Percentiles rank a stretch among this genome's conserved stretches.
phyloP scores from a whole-genome alignment of 2,329 filamentous ascomycete genomes.

The Aspergillus sp. region DNA sequence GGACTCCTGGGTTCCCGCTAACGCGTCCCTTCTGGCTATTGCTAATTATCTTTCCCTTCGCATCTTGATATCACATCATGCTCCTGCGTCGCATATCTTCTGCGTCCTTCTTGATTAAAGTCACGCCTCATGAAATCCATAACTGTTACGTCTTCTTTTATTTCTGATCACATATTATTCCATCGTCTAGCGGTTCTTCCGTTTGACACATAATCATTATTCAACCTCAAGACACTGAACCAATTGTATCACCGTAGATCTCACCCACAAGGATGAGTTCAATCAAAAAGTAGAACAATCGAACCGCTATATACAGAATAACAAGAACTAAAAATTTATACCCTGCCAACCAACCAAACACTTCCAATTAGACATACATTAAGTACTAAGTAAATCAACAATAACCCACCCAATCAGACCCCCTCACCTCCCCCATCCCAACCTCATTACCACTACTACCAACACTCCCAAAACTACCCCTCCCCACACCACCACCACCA shows the following conservation, averaged over 20 bases:
- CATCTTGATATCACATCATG: slow-evolving; percentile 15
- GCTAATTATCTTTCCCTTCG: slow-evolving; percentile 10
- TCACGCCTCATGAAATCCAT: slow-evolving; percentile 43
- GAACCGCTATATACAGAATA: no score
- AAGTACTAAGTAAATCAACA: slow-evolving; percentile 7
- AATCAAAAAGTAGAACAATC: no score
- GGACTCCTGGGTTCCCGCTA: background rate
- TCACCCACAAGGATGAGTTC: background rate
- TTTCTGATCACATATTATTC: background rate
- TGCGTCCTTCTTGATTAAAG: slow-evolving; percentile 36
- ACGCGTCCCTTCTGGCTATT: slow-evolving; percentile 24
- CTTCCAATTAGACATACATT: no score
- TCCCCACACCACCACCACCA: background rate
- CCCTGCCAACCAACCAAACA: background rate
- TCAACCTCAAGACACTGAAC: background rate
- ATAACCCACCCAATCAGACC: slow-evolving; percentile 20
- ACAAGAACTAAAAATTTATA: background rate
- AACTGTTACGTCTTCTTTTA: slow-evolving; percentile 23
- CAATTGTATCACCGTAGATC: background rate
- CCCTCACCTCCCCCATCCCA: slow-evolving; percentile 10
- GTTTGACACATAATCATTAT: background rate
- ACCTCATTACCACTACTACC: slow-evolving; percentile 8
- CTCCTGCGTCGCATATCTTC: slow-evolving; percentile 26
- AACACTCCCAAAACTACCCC: slow-evolving; percentile 8
- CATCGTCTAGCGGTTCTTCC: background rate